Base-by-base conservation (phyloP, 2,329 filamentous ascomycete genomes). In the Verticillium nonalfalfae region DNA sequence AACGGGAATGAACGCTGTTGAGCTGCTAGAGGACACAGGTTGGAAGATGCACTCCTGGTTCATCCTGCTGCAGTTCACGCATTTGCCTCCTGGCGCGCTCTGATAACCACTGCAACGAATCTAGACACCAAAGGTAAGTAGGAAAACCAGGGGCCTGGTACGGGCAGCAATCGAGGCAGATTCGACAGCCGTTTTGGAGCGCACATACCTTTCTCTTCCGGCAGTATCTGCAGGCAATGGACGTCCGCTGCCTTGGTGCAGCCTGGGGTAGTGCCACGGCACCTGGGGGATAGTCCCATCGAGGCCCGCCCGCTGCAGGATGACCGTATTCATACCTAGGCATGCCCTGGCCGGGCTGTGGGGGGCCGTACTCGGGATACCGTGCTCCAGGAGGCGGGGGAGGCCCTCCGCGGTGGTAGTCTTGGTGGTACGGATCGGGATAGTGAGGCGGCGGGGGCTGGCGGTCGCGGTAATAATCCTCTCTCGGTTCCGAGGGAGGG, bases 11-110 rank as follows among this genome's bases (percentile, higher is more conserved):
- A 86, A 86, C 1, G 83, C 83, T 1, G 83, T 83, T 5, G 81
- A 81, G 45, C 80, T 79, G 11, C 81, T 80, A 0, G 80, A 82
- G 4, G 81, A 84, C 1, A 86, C 84, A 0, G 83, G 84, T 67
- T 86, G 83, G 62, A 86, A 86, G 14, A 86, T 78, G 63, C 84
- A 86, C 63, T 86, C 83, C 66, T 86, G 84, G 57, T 84, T 83
- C 74, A 85, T 85, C 64, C 85, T 83, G 45, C 83, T 82, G 67
- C 84, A 86, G 66, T 86, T 86, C 60, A 83, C 80, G 66, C 84
- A 86, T 65, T 85, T 85, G 11, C 83, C 84, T 21, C 83, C 83
- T 0, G 81, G 80, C 0, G 81, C 83, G 64, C 82, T 85, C 62
- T 83, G 80, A 64, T 85, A 85, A 34, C 84, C 84, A 63, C 83